Evolutionary conservation across 192 early-diverging fungal species (phyloP), one percentile per base, ranked within the genome.

Genomic region (Umbelopsis vinacea): DNA sequence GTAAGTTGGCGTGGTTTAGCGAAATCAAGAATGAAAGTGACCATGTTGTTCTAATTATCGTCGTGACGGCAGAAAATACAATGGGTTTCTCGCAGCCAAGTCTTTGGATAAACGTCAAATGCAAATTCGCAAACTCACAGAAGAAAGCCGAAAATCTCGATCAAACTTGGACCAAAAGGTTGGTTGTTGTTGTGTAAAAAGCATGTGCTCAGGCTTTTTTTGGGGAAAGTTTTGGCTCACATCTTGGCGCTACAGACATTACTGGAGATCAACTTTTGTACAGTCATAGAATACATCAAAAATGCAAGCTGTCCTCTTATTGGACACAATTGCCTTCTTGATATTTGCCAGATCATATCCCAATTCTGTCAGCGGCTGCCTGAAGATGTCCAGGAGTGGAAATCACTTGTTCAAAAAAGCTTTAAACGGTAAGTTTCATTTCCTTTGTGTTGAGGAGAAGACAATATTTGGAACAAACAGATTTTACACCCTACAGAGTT

Each of bases 251-350:
- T 43, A n/a, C 70, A 73, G 71, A 8, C 60, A 33, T 69, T 72
- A 6, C 33, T 69, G 69, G 54, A 47, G 2, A 46, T 86, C 26
- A 88, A 87, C 73, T 93, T 98, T 71, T 86, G 93, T 22, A 83
- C 71, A 10, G 83, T 98, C 8, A 89, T 98, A 52, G 95, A 98
- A n/a, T 54, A 87, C 43, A 86, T 96, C 24, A 79, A 85, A 23
- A 78, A 84, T 26, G 78, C 91, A 1, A 85, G 88, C 46, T 92
- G 92, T 63, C 95, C 94, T 2, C 75, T 98, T 2, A 81, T 96
- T 33, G 94, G 93, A 24, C 97, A 98, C 77, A 98, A 98, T 80
- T 89, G 92, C 79, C 84, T 92, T 26, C 86, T 95, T 38, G 96
- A 98, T 80, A 55, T 97, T n/a, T 89, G 90, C 71, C 95, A 96